Percentiles rank a stretch among this genome's conserved stretches.
These are phyloP conservation scores for Paramyrothecium sp. DNA, from an alignment of 2,329 filamentous ascomycete genomes.

Conservation along the genomic window DNA sequence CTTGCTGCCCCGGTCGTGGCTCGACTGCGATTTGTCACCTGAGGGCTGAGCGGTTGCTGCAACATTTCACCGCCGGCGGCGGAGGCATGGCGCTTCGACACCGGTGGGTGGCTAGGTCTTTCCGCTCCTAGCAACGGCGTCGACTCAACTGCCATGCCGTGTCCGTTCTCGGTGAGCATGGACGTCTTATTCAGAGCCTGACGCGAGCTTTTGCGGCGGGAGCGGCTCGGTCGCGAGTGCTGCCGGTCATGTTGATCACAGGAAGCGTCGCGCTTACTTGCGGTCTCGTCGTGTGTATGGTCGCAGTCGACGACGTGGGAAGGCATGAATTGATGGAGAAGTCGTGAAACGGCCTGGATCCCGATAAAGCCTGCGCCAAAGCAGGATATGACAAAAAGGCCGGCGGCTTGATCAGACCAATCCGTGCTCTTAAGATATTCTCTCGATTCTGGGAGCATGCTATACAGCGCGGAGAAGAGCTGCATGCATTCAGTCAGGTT, in stretches of 20 bases:
- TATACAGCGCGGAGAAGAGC: slow-evolving; percentile 90
- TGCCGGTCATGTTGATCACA: slow-evolving; percentile 18
- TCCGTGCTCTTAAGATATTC: slow-evolving; percentile 71
- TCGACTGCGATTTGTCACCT: slow-evolving; percentile 18
- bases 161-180: slow-evolving; percentile 12
- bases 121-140: slow-evolving; percentile 46
- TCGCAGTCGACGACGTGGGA: slow-evolving; percentile 81
- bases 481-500: slow-evolving; percentile 30
- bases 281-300: slow-evolving; percentile 64
- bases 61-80: slow-evolving; percentile 26
- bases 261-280: slow-evolving; percentile 21
- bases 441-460: slow-evolving; percentile 87
- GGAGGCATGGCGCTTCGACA: slow-evolving; percentile 24
- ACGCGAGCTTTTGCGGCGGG: slow-evolving; percentile 26
- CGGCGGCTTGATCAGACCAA: slow-evolving; percentile 64
- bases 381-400: slow-evolving; percentile 65
- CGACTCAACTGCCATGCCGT: slow-evolving; percentile 35
- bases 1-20: slow-evolving; percentile 23
- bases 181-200: slow-evolving; percentile 15
- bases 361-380: slow-evolving; percentile 73
- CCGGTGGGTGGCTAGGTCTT: slow-evolving; percentile 18
- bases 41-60: slow-evolving; percentile 21
- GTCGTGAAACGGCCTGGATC: slow-evolving; percentile 70
- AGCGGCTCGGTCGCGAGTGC: slow-evolving; percentile 27
- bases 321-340: slow-evolving; percentile 72